Evolutionary conservation across 2,329 filamentous ascomycete genomes (phyloP).

Genomic region (Periconia sp.): DNA sequence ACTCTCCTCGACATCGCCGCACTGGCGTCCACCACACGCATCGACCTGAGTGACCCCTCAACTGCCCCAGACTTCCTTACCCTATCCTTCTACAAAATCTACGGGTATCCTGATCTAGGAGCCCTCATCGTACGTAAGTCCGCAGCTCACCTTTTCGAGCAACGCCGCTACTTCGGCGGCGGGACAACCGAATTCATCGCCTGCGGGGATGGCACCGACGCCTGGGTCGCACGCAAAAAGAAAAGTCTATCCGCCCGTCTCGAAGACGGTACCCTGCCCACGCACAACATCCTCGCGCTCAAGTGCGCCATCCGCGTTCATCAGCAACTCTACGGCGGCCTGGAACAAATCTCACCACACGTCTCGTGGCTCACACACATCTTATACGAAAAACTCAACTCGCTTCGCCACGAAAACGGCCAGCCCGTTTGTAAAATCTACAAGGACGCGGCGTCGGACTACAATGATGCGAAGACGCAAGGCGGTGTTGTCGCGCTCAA

Average conservation of each 20-base stretch:
- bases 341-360: constrained; percentile 62
- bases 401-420: constrained; percentile 58
- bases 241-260: constrained; percentile 61
- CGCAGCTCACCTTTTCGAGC: constrained; percentile 57
- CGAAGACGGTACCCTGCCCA: constrained; percentile 68
- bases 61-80: constrained; percentile 78
- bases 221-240: constrained; percentile 52
- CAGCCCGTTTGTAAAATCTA: constrained; percentile 57
- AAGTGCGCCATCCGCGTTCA: constrained; percentile 62
- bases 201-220: constrained; percentile 53
- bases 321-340: constrained; percentile 57
- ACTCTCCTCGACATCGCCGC: constrained; percentile 1
- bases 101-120: constrained; percentile 90
- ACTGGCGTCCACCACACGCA: constrained; percentile 59
- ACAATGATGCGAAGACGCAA: constrained; percentile 56
- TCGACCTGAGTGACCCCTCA: constrained; percentile 59
- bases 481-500: constrained; percentile 68
- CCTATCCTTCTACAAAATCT: constrained; percentile 92
- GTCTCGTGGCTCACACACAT: constrained; percentile 56
- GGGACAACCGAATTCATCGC: constrained; percentile 64
- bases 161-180: constrained; percentile 67
- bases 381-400: constrained; percentile 52
- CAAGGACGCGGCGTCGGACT: constrained; percentile 52
- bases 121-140: constrained; percentile 78
- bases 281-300: constrained; percentile 66